A percentile compares a stretch with the other conserved stretches of the same genome.
Evolutionary conservation across 139 green algal species (phyloP).

Genomic region (Diplosphaera chodatii): DNA sequence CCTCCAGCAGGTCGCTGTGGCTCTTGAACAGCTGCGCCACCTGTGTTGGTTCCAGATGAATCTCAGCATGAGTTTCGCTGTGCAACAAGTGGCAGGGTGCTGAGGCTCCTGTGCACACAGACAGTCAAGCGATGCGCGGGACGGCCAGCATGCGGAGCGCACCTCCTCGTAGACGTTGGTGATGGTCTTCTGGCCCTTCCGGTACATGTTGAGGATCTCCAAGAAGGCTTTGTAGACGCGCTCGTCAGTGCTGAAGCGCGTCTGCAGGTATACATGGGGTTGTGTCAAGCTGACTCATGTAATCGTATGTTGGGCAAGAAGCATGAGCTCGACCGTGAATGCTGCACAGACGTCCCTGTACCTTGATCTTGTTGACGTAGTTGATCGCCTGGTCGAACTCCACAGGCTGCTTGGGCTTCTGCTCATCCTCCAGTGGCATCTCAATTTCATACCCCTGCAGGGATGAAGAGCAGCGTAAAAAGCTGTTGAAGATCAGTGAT

Average conservation of each 20-base stretch:
- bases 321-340: too few relatives aligned
- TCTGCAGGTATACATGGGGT: constrained; percentile 40
- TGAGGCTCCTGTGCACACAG: background rate
- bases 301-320: too few relatives aligned
- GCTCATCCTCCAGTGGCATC: constrained; percentile 40
- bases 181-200: constrained; percentile 97
- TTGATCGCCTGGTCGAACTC: constrained; percentile 99
- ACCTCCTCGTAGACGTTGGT: constrained; percentile 93
- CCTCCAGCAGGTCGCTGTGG: constrained; percentile 90
- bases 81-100: too few relatives aligned
- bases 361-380: constrained; percentile 99
- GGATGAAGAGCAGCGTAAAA: too few relatives aligned
- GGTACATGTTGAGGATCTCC: constrained; percentile 99
- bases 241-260: constrained; percentile 86
- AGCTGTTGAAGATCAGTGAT: too few relatives aligned
- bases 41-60: constrained; percentile 39
- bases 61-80: too few relatives aligned
- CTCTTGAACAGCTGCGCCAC: constrained; percentile 87
- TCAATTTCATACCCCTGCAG: constrained; percentile 73
- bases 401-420: constrained; percentile 70
- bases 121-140: too few relatives aligned
- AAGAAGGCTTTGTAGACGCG: constrained; percentile 98
- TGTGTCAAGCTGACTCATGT: too few relatives aligned
- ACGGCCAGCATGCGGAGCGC: background rate
- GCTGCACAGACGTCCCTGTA: constrained; percentile 19